phyloP scores from a whole-genome alignment of 23 red algal species.

The Gracilaria caudata region DNA sequence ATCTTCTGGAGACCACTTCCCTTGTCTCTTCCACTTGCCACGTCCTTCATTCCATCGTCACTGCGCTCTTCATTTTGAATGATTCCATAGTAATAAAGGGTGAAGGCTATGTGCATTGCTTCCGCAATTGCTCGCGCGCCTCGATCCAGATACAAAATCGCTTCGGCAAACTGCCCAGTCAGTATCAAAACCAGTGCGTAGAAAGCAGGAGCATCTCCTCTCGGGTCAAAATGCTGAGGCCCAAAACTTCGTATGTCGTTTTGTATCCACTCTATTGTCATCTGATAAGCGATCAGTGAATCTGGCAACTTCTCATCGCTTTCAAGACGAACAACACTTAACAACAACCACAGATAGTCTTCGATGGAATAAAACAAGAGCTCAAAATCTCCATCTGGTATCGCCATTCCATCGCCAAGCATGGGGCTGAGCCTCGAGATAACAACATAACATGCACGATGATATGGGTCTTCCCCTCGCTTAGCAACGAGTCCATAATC shows the following conservation, averaged over 20 bases:
- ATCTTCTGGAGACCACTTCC: conserved; percentile 1
- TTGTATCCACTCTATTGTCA: conserved; percentile 65
- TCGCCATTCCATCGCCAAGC: conserved; percentile 63
- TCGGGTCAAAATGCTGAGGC: conserved; percentile 78
- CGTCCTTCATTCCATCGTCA: conserved; percentile 10
- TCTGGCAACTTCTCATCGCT: conserved; percentile 64
- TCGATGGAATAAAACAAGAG: conserved; percentile 88
- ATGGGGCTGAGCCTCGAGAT: conserved; percentile 60
- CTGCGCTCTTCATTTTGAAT: conserved; percentile 12
- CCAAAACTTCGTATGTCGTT: conserved; percentile 83
- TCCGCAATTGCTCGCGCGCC: conserved; percentile 58
- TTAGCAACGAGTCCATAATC: conserved; percentile 75
- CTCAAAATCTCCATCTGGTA: conserved; percentile 76
- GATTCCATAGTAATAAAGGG: conserved; percentile 80
- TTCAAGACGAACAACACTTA: conserved; percentile 58
- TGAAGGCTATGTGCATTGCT: conserved; percentile 78
- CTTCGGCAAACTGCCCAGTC: conserved; percentile 63
- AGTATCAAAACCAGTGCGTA: conserved; percentile 85
- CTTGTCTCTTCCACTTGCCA: not conserved
- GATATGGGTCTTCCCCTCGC: conserved; percentile 71
- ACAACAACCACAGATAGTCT: conserved; percentile 92
- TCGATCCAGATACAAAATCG: conserved; percentile 71
- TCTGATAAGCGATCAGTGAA: conserved; percentile 43
- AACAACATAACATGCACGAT: conserved; percentile 78
- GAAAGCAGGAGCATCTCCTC: conserved; percentile 71